Conservation (phyloP, 768 basidiomycete species). For the Baorangia bicolor region DNA sequence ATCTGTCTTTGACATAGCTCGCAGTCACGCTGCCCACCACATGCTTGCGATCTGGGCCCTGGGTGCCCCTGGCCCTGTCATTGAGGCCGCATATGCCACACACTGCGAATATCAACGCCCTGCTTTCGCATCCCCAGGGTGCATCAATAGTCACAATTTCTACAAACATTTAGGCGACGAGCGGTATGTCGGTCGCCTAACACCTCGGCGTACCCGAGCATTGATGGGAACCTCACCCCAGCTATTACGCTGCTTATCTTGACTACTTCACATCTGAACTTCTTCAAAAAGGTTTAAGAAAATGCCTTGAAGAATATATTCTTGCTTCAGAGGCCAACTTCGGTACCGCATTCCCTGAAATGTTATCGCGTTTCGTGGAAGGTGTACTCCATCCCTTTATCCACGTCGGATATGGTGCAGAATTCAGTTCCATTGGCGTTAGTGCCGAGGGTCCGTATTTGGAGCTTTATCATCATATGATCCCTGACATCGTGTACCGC, state of each 20-base stretch:
- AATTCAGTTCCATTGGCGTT: constrained; percentile 59
- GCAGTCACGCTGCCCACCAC: constrained; percentile 58
- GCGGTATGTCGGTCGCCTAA: constrained; percentile 35
- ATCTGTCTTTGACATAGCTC: constrained; percentile 16
- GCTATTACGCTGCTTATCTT: constrained; percentile 60
- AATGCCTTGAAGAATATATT: constrained; percentile 54
- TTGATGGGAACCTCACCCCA: constrained; percentile 20
- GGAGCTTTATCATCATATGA: constrained; percentile 37
- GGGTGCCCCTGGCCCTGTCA: constrained; percentile 46
- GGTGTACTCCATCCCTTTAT: constrained; percentile 67
- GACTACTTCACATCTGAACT: constrained; percentile 50
- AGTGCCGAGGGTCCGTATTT: constrained; percentile 54
- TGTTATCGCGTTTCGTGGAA: constrained; percentile 56
- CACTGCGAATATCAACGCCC: constrained; percentile 40
- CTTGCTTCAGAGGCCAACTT: constrained; percentile 52
- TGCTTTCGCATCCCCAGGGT: constrained; percentile 29
- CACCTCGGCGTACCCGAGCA: neutral
- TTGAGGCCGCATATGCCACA: constrained; percentile 42
- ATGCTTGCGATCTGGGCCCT: constrained; percentile 58
- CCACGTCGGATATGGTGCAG: constrained; percentile 59
- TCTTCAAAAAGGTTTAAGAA: constrained; percentile 41
- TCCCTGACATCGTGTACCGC: constrained; percentile 15
- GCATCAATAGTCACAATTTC: constrained; percentile 41
- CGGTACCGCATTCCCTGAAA: constrained; percentile 26
- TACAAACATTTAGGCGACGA: constrained; percentile 56